A percentile compares a stretch with the other conserved stretches of the same genome.
These are phyloP conservation scores for Dichotomopilus funicola DNA, from an alignment of 2,329 filamentous ascomycete genomes.

Conservation along the genomic window DNA sequence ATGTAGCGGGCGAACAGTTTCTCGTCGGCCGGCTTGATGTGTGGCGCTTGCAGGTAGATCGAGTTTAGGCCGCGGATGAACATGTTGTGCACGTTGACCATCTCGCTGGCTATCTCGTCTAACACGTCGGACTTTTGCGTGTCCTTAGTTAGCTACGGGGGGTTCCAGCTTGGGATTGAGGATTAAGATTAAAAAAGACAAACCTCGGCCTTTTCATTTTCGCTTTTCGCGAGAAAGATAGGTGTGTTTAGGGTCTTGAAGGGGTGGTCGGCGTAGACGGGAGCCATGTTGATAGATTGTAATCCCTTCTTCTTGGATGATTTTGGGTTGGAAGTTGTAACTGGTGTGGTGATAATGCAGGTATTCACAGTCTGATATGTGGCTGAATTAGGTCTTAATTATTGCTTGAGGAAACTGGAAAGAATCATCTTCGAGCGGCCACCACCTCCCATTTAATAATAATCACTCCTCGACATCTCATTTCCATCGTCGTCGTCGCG, in stretches of 20 bases:
- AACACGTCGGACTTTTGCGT: conserved; percentile 26
- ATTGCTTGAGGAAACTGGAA: no score
- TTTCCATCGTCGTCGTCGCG: no score
- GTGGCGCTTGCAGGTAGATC: conserved; percentile 32
- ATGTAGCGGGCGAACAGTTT: conserved; percentile 30
- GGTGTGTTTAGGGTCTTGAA: conserved; percentile 21
- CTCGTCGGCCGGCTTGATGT: conserved; percentile 31
- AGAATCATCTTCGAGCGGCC: no score
- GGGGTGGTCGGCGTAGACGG: conserved; percentile 26
- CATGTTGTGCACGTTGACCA: conserved; percentile 32
- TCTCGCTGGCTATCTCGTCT: conserved; percentile 25
- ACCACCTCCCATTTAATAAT: no score
- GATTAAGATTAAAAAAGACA: no score
- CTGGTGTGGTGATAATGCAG: no score
- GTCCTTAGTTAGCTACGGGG: neutral
- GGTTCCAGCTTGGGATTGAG: neutral
- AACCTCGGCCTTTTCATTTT: neutral
- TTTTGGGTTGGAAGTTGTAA: no score
- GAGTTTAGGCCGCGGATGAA: conserved; percentile 33
- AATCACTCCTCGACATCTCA: no score
- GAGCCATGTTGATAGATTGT: conserved; percentile 16
- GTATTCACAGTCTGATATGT: no score
- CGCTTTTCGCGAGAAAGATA: conserved; percentile 4
- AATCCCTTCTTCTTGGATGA: no score
- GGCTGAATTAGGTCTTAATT: no score